These are phyloP conservation scores for Sanghuangporus weigelae DNA, from an alignment of 1,284 basidiomycete species.

Conservation along the genomic window DNA sequence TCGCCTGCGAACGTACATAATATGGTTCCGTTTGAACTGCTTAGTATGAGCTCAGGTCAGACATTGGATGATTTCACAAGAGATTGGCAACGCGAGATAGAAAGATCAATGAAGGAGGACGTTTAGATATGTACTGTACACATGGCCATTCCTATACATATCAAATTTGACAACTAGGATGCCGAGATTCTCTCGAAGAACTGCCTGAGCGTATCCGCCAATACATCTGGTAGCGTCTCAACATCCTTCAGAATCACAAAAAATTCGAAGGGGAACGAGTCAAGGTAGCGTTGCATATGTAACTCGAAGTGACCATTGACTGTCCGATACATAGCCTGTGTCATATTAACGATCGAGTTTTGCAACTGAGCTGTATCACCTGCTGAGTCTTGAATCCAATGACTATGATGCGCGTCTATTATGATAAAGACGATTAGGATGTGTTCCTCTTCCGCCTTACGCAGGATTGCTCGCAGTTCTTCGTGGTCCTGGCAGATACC, in stretches of 20 bases:
- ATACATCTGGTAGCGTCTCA: constrained; percentile 87
- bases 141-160: neutral
- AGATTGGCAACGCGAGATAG: constrained; percentile 57
- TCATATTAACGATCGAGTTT: constrained; percentile 90
- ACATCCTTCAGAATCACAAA: constrained; percentile 91
- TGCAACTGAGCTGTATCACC: constrained; percentile 28
- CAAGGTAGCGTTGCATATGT: constrained; percentile 86
- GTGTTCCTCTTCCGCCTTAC: constrained; percentile 85
- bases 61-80: constrained; percentile 70
- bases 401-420: constrained; percentile 78
- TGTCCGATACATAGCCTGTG: constrained; percentile 83
- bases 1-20: constrained; percentile 81
- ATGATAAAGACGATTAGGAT: constrained; percentile 98
- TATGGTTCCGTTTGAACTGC: constrained; percentile 88
- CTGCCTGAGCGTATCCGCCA: constrained; percentile 89
- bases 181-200: constrained; percentile 76
- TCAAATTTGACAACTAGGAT: neutral
- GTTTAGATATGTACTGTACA: neutral
- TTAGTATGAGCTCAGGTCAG: constrained; percentile 71
- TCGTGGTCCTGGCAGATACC: constrained; percentile 98
- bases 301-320: constrained; percentile 87
- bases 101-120: constrained; percentile 28
- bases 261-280: constrained; percentile 98
- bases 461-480: constrained; percentile 71
- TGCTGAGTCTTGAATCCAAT: constrained; percentile 24